Base-by-base conservation (phyloP, 768 basidiomycete species). In the Cyathus striatus region DNA sequence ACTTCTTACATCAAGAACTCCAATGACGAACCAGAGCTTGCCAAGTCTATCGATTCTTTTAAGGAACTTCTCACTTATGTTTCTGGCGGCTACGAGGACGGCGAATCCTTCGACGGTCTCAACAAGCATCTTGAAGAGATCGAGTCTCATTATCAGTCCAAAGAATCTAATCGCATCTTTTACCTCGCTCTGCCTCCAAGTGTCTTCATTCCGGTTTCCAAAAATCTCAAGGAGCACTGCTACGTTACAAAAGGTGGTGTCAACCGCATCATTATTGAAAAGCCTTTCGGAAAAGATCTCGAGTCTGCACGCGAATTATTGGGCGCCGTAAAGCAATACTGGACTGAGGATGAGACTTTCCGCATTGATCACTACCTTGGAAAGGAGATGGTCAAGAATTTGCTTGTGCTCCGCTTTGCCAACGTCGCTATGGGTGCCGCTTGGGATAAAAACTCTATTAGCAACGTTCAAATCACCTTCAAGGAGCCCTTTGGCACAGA, bases 341-440 rank as follows among this genome's bases (percentile, higher is more conserved):
- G 94, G 93, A 73, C 74, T 3, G 95, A 99, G 66, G 90, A 97
- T 22, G 96, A 99, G 72, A 98, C 94, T 7, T 99, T 89, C 81
- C 88, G 95, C 41, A 98, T 99, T 60, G 95, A 99, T 65, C 95
- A 99, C 61, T 99, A 99, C 64, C 85, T 99, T 41, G 95, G 95
- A 45, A 99, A 99, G 72, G 95, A 99, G 77, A 98, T 99, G 95
- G 90, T 97, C 59, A 99, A 99, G 76, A 99, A 98, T 65, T 63
- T 99, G 43, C 86, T 98, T 49, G 90, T 97, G 22, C 72, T 97
- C 41, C 84, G 95, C 24, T 99, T 99, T 56, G 95, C 91, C 49
- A 99, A 99, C 65, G 68, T 93, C 51, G 88, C 93, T 20, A 65
- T 96, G 72, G 81, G 81, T 49, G 81, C 90, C 22, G 78, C 80